Base-by-base conservation (phyloP, 305 asterid species). In the Solanum hybrid region DNA sequence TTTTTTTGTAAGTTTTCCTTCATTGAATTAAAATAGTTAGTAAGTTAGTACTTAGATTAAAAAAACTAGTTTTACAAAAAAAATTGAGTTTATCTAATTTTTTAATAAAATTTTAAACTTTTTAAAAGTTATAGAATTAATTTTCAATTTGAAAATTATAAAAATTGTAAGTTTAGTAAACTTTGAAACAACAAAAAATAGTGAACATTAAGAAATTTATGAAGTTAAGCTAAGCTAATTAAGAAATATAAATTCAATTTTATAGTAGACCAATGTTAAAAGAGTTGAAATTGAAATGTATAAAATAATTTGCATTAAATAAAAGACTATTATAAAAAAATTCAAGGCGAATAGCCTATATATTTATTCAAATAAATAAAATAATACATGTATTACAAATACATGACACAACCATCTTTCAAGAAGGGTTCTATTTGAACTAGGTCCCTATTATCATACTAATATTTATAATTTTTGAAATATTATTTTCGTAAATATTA, bases 401-500 rank as follows among this genome's bases (percentile, higher is more conserved):
- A 51, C n/a, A 5, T 17, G 24, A 56, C 1, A 0, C 24, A 3
- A 0, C 4, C n/a, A 51, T 17, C n/a, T 51, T 56, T 51, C 20
- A 56, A 0, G 66, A 56, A 17, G n/a, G 66, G 66, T 51, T 51
- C n/a, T 16, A 51, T 51, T 51, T 51, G 1, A 56, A 17, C 2
- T 17, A 56, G 24, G 24, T 20, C 24, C 5, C 5, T 56, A 56
- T 20, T 56, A 56, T 56, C 69, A 20, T 56, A 56, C 24, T 56
- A 56, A 20, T 56, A 56, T 20, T 56, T 56, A 20, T 17, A 56
- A 56, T 7, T 56, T 56, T 56, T 20, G 11, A 56, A 56, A 56
- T 7, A 56, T 16, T 56, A 56, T 56, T 7, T 56, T 56, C 69
- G 10, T 56, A 56, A 0, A 60, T 60, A 56, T 1, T 60, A 20